Percentiles rank a stretch among this genome's conserved stretches.
Conservation (phyloP, 179 eudicot species). For the Corrigiola litoralis region DNA sequence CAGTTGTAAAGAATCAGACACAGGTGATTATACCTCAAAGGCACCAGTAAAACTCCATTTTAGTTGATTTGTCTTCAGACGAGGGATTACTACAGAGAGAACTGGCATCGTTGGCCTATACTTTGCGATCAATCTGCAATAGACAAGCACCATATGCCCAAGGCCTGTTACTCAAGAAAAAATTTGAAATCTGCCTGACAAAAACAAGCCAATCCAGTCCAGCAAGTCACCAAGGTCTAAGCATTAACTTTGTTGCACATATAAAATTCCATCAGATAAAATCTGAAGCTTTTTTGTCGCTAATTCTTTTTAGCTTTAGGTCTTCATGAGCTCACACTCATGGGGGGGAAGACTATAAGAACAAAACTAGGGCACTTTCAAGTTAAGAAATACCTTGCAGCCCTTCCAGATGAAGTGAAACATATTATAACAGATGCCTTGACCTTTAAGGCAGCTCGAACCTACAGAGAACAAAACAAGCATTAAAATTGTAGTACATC, state of each 20-base stretch:
- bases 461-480: conserved; percentile 35
- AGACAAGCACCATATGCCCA: conserved; percentile 3
- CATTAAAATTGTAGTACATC: background rate
- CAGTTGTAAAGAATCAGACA: background rate
- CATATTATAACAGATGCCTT: conserved; percentile 96
- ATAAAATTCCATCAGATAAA: too few species aligned
- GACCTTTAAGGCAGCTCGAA: conserved; percentile 91
- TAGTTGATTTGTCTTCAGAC: conserved; percentile 81
- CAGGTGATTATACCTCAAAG: conserved; percentile 64
- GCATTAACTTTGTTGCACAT: background rate
- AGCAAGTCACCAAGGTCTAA: background rate
- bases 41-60: conserved; percentile 91
- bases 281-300: too few species aligned
- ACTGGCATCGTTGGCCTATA: conserved; percentile 97
- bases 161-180: background rate
- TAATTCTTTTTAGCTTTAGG: background rate
- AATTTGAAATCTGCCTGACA: background rate
- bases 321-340: background rate
- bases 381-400: conserved; percentile 62
- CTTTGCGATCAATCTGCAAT: conserved; percentile 85
- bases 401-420: conserved; percentile 95
- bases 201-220: background rate
- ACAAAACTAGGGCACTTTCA: background rate
- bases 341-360: background rate
- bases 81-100: conserved; percentile 87